phyloP scores from a whole-genome alignment of 768 basidiomycete species.

The Lactarius akahatsu region DNA sequence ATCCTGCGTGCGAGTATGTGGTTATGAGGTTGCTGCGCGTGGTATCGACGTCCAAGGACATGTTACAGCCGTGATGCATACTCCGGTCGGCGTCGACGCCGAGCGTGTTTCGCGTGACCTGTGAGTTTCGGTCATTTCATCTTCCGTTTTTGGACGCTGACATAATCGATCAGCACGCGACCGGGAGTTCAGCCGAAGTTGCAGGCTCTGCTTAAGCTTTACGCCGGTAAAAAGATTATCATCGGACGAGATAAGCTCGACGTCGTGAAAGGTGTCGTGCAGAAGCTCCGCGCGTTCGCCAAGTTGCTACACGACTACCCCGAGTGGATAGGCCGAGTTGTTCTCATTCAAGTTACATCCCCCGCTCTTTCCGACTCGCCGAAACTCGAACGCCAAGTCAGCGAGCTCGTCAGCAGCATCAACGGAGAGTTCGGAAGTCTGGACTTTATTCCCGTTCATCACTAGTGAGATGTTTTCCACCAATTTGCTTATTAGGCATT shows the following conservation, averaged over 20 bases:
- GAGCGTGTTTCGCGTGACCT: constrained; percentile 77
- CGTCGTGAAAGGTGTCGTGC: constrained; percentile 96
- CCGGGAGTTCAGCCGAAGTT: constrained; percentile 90
- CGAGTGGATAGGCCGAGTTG: constrained; percentile 90
- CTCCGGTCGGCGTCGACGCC: constrained; percentile 94
- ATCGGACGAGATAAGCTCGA: constrained; percentile 97
- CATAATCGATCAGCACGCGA: constrained; percentile 46
- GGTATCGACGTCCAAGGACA: constrained; percentile 87
- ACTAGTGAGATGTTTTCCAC: constrained; percentile 68
- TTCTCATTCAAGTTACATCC: constrained; percentile 89
- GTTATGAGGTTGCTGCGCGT: constrained; percentile 74
- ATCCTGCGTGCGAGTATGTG: constrained; percentile 94
- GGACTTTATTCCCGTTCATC: constrained; percentile 96
- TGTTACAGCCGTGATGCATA: constrained; percentile 79
- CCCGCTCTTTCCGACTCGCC: constrained; percentile 90
- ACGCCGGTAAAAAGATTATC: constrained; percentile 97
- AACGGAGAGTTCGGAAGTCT: constrained; percentile 94
- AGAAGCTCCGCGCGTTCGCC: constrained; percentile 97
- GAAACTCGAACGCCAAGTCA: constrained; percentile 90
- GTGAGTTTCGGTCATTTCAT: constrained; percentile 41
- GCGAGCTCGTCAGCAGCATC: constrained; percentile 91
- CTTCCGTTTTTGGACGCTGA: constrained; percentile 8
- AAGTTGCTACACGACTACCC: constrained; percentile 92
- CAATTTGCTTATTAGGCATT: background rate
- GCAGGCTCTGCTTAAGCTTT: constrained; percentile 76